Conservation (phyloP, 2,329 filamentous ascomycete genomes). For the Magnaporthiopsis incrustans region DNA sequence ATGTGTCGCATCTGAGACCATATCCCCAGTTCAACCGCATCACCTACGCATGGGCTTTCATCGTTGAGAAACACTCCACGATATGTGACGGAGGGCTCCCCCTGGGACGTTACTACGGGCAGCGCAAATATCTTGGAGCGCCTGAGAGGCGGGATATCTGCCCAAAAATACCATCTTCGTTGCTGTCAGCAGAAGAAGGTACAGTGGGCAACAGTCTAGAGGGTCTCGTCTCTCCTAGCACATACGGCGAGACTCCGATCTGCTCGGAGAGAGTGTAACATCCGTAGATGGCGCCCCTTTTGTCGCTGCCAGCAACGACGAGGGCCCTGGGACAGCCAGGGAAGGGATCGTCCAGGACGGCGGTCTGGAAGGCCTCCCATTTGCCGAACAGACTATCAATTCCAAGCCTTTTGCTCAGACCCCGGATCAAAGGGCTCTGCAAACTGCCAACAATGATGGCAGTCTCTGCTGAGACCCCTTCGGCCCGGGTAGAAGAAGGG, state of each 20-base stretch:
- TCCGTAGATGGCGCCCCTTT: conserved; percentile 48
- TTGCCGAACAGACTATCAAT: conserved; percentile 39
- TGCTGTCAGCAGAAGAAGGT: background rate
- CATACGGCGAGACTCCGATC: conserved; percentile 49
- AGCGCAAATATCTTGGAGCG: conserved; percentile 42
- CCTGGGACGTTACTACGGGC: conserved; percentile 36
- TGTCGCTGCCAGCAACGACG: conserved; percentile 47
- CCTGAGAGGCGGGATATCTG: conserved; percentile 44
- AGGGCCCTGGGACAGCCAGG: conserved; percentile 20
- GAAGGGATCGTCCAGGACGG: conserved; percentile 28
- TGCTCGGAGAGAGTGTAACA: conserved; percentile 51
- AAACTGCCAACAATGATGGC: conserved; percentile 45
- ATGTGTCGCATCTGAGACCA: conserved; percentile 26
- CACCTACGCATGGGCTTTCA: conserved; percentile 54
- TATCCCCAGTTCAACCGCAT: background rate
- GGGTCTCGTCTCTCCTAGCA: background rate
- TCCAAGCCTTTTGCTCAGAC: conserved; percentile 29
- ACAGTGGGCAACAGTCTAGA: background rate
- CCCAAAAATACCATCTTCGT: conserved; percentile 46
- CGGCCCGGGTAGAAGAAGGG: background rate
- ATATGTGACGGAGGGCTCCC: conserved; percentile 51
- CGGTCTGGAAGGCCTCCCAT: conserved; percentile 47
- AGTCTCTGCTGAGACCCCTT: conserved; percentile 14
- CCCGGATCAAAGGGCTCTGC: conserved; percentile 36
- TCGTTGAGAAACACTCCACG: conserved; percentile 66